Base-by-base conservation (phyloP, 352 stramenopile species). In the Phytopythium vexans region DNA sequence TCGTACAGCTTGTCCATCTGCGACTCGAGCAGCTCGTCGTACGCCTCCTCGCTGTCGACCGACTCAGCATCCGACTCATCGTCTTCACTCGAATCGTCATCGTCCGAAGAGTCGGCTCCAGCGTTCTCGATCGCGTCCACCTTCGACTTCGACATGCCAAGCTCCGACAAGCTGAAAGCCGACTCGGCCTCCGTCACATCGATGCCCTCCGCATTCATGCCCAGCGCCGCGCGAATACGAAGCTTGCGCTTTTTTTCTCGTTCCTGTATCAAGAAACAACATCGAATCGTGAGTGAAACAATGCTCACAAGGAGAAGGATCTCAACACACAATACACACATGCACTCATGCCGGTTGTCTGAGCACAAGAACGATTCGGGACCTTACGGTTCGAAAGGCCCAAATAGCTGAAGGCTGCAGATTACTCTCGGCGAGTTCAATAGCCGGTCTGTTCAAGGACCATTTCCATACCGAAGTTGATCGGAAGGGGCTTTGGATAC, bases 401-500 rank as follows among this genome's bases (percentile, higher is more conserved):
- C 62, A 70, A 92, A 95, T 80, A 95, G 86, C 86, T 95, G 86
- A 92, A 94, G 86, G 86, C 82, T 95, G 83, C 86, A 90, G 58
- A 65, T 86, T 58, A 10, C 11, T 94, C 52, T 95, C 49, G 86
- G 83, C 85, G 84, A 63, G 63, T 86, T 92, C 86, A 95, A 95
- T 95, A 92, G 84, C 85, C 83, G 77, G 77, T 94, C 86, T 91
- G 86, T 95, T 95, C 86, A 95, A 95, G 80, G 86, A 94, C 82
- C 72, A 86, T 77, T 70, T 67, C 68, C 75, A 15, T 60, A 89
- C 74, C 77, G 70, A 90, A 78, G 88, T 59, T 71, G 70, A 88
- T 82, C 70, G 73, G 71, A 75, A 75, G 73, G 77, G 80, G 82
- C 82, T 91, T 93, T 93, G 82, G 82, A 93, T 92, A 81, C 62